Percentiles rank a stretch among this genome's conserved stretches.
phyloP scores from a whole-genome alignment of 805 yeast species.

The Myxozyma geophila region DNA sequence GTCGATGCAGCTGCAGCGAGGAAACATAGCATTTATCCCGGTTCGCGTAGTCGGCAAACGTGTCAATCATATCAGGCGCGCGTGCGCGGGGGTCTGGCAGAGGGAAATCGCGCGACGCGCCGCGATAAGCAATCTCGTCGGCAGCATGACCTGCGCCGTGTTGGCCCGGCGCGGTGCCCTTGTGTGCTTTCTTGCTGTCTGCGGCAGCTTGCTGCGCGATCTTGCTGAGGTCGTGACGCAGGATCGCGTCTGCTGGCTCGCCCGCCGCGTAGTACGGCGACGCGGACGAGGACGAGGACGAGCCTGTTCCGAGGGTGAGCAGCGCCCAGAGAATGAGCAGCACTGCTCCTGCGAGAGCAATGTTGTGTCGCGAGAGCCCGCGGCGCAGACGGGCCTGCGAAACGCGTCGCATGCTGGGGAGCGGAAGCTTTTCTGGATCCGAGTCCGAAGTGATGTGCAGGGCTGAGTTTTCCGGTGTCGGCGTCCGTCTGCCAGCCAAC shows the following conservation, averaged over 20 bases:
- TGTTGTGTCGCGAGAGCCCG: constrained; percentile 12
- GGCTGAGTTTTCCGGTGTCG: background rate
- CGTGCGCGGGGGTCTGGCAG: constrained; percentile 25
- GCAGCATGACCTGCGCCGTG: background rate
- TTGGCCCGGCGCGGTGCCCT: constrained; percentile 12
- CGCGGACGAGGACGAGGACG: constrained; percentile 2
- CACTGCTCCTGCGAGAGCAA: constrained; percentile 10
- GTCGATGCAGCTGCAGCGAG: constrained; percentile 34
- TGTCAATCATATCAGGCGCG: constrained; percentile 26
- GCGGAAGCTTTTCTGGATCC: background rate
- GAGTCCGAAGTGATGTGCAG: background rate
- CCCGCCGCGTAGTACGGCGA: constrained; percentile 7
- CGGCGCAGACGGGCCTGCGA: constrained; percentile 14
- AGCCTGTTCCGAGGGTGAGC: constrained; percentile 2
- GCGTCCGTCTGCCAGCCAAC: background rate
- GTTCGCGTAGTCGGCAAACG: constrained; percentile 31
- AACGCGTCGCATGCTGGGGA: constrained; percentile 14
- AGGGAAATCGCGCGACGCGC: constrained; percentile 24
- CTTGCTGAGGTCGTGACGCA: constrained; percentile 16
- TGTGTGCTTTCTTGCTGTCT: background rate
- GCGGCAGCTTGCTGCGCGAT: constrained; percentile 14
- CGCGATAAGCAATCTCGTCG: constrained; percentile 26
- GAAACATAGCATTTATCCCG: constrained; percentile 25
- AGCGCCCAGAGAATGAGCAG: constrained; percentile 12
- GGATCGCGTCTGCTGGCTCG: constrained; percentile 13